These are phyloP conservation scores for Stylosanthes scabra DNA, from an alignment of 331 rosid genomes.

Conservation along the genomic window DNA sequence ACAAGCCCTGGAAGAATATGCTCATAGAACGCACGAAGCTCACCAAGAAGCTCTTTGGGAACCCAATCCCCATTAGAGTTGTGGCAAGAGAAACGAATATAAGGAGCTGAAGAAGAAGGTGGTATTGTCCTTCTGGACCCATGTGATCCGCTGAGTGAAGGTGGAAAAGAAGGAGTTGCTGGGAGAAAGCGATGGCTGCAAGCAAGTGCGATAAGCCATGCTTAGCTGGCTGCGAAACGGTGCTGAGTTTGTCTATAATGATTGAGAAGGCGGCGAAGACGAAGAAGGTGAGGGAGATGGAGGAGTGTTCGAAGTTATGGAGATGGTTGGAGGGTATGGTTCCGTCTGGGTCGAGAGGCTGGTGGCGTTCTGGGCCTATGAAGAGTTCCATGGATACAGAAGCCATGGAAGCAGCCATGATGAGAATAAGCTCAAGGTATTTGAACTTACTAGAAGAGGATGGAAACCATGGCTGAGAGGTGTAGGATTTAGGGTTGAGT, in stretches of 20 bases:
- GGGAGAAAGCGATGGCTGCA: slow-evolving; percentile 63
- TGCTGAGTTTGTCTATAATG: slow-evolving; percentile 41
- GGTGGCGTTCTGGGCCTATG: slow-evolving; percentile 65
- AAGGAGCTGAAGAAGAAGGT: slow-evolving; percentile 58
- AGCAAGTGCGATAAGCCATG: slow-evolving; percentile 55
- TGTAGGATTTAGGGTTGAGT: slow-evolving; percentile 42
- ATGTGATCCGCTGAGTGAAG: slow-evolving; percentile 77
- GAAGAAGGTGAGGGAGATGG: slow-evolving; percentile 59
- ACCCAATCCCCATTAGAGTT: slow-evolving; percentile 55
- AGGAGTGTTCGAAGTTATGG: slow-evolving; percentile 81
- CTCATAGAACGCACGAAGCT: slow-evolving; percentile 60
- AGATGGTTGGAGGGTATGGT: slow-evolving; percentile 81
- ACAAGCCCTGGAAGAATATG: slow-evolving; percentile 62
- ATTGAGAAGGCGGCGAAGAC: slow-evolving; percentile 54
- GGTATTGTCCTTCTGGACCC: slow-evolving; percentile 85
- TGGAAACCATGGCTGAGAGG: slow-evolving; percentile 67
- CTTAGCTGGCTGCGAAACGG: slow-evolving; percentile 16
- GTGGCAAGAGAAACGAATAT: slow-evolving; percentile 52
- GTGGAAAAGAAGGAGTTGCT: slow-evolving; percentile 68
- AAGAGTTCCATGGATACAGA: slow-evolving; percentile 79
- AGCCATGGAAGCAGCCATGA: slow-evolving; percentile 52
- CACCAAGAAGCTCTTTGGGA: slow-evolving; percentile 59
- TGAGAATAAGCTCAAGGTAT: slow-evolving; percentile 62
- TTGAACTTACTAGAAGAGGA: slow-evolving; percentile 35
- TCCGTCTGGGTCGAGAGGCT: slow-evolving; percentile 66